These are phyloP conservation scores for Jatropha multifida DNA, from an alignment of 441 rosid genomes.

Conservation along the genomic window DNA sequence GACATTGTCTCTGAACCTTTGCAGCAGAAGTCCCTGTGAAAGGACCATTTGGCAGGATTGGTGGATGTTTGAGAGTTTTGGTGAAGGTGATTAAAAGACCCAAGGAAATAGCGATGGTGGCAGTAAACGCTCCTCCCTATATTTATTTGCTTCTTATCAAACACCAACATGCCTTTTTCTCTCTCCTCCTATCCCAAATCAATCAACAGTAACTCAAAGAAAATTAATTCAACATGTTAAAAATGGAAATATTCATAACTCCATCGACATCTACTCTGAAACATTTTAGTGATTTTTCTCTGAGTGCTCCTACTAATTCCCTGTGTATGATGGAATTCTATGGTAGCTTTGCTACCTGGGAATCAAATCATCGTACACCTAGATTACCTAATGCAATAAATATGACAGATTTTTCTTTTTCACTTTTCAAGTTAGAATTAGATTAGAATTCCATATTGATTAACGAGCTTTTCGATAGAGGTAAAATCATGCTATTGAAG, in stretches of 20 bases:
- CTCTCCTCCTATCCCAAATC: not conserved
- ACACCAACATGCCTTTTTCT: not conserved
- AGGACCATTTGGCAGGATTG: too few relatives aligned
- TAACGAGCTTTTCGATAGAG: slow-evolving; percentile 81
- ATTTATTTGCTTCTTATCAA: not conserved
- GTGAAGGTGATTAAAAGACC: too few relatives aligned
- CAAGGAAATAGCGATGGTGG: too few relatives aligned
- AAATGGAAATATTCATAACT: slow-evolving; percentile 47
- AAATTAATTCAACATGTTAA: not conserved
- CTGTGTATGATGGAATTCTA: slow-evolving; percentile 52
- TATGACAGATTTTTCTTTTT: slow-evolving; percentile 40
- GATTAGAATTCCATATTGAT: slow-evolving; percentile 55
- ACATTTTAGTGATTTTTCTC: slow-evolving; percentile 49
- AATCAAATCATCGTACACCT: slow-evolving; percentile 61
- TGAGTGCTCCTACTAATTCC: slow-evolving; percentile 81
- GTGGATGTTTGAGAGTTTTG: too few relatives aligned
- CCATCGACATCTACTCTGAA: slow-evolving; percentile 51
- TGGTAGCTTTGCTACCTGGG: slow-evolving; percentile 52
- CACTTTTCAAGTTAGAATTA: slow-evolving; percentile 48
- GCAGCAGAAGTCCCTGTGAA: too few relatives aligned
- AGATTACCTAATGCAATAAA: slow-evolving; percentile 23
- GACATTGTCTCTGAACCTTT: too few relatives aligned
- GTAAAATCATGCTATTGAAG: slow-evolving; percentile 66
- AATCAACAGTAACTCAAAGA: too few relatives aligned
- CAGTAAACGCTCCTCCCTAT: too few relatives aligned